Evolutionary conservation across 108 stramenopile species (phyloP).

Genomic region (Nannochloropsis oceanica): DNA sequence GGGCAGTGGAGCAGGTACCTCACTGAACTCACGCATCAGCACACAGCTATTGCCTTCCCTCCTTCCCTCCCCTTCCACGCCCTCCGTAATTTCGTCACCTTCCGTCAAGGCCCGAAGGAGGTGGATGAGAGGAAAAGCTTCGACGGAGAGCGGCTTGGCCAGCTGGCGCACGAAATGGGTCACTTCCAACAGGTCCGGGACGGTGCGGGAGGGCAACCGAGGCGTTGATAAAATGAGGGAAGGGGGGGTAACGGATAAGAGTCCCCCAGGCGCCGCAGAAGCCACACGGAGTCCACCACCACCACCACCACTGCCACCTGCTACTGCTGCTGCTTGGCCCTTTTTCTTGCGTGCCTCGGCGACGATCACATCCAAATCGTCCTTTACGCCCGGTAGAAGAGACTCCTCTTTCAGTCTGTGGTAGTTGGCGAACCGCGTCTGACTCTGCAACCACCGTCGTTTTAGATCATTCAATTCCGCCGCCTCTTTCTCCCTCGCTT

Average conservation of each 20-base stretch:
- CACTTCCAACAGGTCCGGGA: background rate
- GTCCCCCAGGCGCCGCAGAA: background rate
- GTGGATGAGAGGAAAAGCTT: background rate
- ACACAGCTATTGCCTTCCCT: background rate
- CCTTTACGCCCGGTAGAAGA: background rate
- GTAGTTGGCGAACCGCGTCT: background rate
- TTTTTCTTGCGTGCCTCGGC: background rate
- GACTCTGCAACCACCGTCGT: background rate
- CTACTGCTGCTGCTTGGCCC: background rate
- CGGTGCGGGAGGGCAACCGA: background rate
- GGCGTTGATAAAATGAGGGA: background rate
- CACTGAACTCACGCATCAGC: background rate
- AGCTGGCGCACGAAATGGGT: background rate
- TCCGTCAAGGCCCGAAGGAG: background rate
- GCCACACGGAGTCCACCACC: background rate
- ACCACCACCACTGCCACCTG: background rate
- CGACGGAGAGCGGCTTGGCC: background rate
- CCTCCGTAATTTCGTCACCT: background rate
- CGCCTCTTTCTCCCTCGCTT: background rate
- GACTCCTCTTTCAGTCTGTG: background rate
- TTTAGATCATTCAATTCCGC: background rate
- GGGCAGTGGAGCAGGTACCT: background rate
- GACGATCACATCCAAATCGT: background rate
- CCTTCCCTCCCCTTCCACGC: background rate
- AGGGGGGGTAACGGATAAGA: background rate